Conservation (phyloP, 1,139 yeast genomes). For the Petasospora fabianii region DNA sequence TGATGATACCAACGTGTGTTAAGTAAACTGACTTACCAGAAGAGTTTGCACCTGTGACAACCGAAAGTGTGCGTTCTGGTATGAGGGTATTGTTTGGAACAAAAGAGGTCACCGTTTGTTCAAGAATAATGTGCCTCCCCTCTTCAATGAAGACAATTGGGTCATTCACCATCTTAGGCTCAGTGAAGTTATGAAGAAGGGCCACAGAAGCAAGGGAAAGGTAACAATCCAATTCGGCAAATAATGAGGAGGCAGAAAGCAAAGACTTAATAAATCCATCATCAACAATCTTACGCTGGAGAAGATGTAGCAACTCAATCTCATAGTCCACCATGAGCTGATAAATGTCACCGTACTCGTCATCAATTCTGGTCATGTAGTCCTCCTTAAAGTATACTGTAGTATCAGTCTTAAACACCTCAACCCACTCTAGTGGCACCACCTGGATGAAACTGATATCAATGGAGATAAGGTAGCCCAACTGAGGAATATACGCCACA, state of each 20-base stretch:
- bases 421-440: conserved; percentile 30
- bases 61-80: conserved; percentile 25
- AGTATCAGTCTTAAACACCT: conserved; percentile 37
- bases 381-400: conserved; percentile 36
- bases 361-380: conserved; percentile 33
- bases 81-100: conserved; percentile 37
- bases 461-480: conserved; percentile 38
- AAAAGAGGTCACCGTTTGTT: conserved; percentile 33
- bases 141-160: conserved; percentile 24
- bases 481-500: conserved; percentile 36
- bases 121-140: conserved; percentile 42
- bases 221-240: conserved; percentile 39
- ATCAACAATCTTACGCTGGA: conserved; percentile 32
- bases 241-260: conserved; percentile 18
- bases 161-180: conserved; percentile 35
- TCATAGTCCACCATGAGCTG: conserved; percentile 39
- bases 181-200: conserved; percentile 29
- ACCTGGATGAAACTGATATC: conserved; percentile 14
- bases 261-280: conserved; percentile 19
- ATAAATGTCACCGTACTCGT: conserved; percentile 23
- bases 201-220: conserved; percentile 38
- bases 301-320: conserved; percentile 36
- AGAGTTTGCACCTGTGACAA: conserved; percentile 49
- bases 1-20: conserved; percentile 41
- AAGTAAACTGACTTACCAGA: conserved; percentile 50